Conservation (phyloP, 1,284 basidiomycete genomes). For the Malassezia vespertilionis region DNA sequence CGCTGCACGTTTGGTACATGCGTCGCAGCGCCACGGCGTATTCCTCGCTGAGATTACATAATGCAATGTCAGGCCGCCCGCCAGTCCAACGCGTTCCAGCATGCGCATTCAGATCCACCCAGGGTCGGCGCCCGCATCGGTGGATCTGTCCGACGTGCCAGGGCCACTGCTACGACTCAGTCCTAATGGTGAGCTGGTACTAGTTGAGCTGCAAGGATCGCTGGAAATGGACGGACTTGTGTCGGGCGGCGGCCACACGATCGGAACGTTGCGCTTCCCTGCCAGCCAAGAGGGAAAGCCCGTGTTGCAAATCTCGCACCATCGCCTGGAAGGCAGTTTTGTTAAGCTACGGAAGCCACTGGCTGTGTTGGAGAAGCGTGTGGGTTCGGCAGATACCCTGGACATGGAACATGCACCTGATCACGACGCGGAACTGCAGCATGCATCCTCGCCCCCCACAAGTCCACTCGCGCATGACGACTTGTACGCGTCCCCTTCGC, state of each 20-base stretch:
- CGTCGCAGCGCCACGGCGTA: no score
- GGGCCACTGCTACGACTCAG: slow-evolving; percentile 19
- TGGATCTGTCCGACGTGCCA: neutral
- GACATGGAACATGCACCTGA: neutral
- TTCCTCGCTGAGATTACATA: no score
- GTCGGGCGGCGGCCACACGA: slow-evolving; percentile 21
- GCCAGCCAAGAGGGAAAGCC: slow-evolving; percentile 55
- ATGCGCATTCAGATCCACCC: slow-evolving; percentile 19
- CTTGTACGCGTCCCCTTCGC: slow-evolving; percentile 2
- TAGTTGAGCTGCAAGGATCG: slow-evolving; percentile 42
- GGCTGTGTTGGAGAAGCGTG: slow-evolving; percentile 34
- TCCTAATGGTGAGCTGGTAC: slow-evolving; percentile 33
- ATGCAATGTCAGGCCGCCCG: no score
- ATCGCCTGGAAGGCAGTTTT: slow-evolving; percentile 77
- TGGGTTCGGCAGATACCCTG: neutral
- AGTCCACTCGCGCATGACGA: neutral
- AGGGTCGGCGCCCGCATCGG: neutral
- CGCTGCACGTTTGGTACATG: no score
- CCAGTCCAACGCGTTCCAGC: neutral
- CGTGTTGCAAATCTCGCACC: slow-evolving; percentile 70
- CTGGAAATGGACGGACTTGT: slow-evolving; percentile 34
- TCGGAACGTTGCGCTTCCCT: slow-evolving; percentile 37
- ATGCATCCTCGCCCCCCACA: neutral
- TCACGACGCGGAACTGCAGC: neutral
- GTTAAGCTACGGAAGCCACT: slow-evolving; percentile 52